These are phyloP conservation scores for Penicillium sp. DNA, from an alignment of 2,329 filamentous ascomycete species.

Conservation along the genomic window DNA sequence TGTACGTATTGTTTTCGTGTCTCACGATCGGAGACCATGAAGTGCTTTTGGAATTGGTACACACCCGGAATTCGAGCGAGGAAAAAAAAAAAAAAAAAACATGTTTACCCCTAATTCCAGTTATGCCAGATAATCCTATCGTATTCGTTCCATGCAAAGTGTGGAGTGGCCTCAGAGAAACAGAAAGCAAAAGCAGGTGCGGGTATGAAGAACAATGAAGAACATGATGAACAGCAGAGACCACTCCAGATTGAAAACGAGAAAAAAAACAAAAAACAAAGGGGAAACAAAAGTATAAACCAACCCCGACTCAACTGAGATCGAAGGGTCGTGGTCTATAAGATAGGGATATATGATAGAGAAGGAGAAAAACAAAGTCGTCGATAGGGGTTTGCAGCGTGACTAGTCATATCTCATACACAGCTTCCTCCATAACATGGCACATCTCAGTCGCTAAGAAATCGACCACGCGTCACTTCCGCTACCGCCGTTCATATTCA, in stretches of 20 bases:
- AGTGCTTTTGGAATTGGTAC: neutral
- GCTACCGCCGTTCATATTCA: slow-evolving; percentile 48
- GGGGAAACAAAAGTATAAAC: neutral
- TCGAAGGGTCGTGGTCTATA: slow-evolving; percentile 21
- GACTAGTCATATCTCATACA: slow-evolving; percentile 29
- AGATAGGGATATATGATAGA: slow-evolving; percentile 20
- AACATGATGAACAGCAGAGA: slow-evolving; percentile 7
- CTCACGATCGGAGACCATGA: neutral
- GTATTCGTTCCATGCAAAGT: slow-evolving; percentile 13
- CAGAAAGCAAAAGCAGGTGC: slow-evolving; percentile 14
- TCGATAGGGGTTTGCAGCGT: slow-evolving; percentile 20
- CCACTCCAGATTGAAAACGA: slow-evolving; percentile 16
- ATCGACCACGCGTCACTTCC: neutral
- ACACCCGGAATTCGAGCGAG: neutral
- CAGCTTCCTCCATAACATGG: neutral
- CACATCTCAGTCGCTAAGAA: neutral
- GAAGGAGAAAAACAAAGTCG: slow-evolving; percentile 16
- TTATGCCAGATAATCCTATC: slow-evolving; percentile 6
- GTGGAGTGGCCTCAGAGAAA: slow-evolving; percentile 4
- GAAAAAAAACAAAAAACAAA: slow-evolving; percentile 1
- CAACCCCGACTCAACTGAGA: slow-evolving; percentile 2
- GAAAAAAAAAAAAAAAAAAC: neutral
- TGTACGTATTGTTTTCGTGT: neutral
- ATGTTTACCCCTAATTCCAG: neutral
- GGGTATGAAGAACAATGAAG: slow-evolving; percentile 24